Conservation (phyloP, 306 rosid species). For the Prunus salicina region DNA sequence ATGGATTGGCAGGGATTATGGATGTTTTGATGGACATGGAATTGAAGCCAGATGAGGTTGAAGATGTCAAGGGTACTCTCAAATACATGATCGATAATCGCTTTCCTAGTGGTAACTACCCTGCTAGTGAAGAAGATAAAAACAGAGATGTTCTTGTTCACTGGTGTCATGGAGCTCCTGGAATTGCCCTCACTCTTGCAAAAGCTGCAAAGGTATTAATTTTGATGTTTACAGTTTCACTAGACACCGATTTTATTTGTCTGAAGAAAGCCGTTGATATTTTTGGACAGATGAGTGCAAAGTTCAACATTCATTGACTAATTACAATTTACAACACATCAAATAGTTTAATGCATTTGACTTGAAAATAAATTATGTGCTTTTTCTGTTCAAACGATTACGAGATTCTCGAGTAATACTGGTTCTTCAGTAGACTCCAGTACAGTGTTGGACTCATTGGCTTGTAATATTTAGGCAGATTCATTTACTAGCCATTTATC, state of each 20-base stretch:
- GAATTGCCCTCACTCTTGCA: slow-evolving; percentile 68
- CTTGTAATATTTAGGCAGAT: background rate
- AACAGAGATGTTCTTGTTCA: slow-evolving; percentile 61
- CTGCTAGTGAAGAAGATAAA: slow-evolving; percentile 55
- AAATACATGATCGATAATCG: slow-evolving; percentile 55
- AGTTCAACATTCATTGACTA: background rate
- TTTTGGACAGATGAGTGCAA: background rate
- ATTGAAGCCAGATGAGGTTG: slow-evolving; percentile 63
- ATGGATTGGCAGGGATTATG: slow-evolving; percentile 80
- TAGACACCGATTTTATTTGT: background rate
- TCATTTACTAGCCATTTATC: background rate
- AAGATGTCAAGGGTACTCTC: slow-evolving; percentile 65
- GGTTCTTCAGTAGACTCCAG: background rate
- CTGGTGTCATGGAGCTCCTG: slow-evolving; percentile 90
- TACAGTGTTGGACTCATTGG: background rate
- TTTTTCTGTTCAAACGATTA: background rate
- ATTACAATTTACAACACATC: slow-evolving; percentile 3
- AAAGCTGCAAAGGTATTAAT: slow-evolving; percentile 70
- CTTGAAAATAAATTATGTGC: background rate
- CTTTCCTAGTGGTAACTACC: slow-evolving; percentile 65
- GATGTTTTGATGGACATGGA: slow-evolving; percentile 73
- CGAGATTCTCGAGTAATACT: background rate
- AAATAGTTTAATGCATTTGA: background rate
- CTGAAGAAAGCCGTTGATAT: background rate
- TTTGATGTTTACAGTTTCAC: background rate